Conservation (phyloP, 306 rosid genomes). For the Prunus mongolica region DNA sequence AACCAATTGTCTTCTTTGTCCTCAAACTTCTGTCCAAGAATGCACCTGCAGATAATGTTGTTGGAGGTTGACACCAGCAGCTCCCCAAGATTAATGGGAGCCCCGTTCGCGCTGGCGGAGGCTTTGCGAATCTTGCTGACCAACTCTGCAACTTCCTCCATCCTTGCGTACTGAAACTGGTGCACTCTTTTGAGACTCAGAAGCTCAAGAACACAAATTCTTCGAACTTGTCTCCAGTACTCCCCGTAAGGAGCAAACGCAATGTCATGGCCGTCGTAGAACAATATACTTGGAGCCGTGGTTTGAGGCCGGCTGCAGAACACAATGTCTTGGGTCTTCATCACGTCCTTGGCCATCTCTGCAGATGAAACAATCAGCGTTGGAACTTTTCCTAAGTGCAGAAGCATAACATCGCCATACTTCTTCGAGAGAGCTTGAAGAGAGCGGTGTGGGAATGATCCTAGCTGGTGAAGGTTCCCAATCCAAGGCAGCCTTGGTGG, state of each 20-base stretch:
- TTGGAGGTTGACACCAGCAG: constrained; percentile 20
- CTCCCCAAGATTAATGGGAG: constrained; percentile 16
- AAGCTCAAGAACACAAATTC: constrained; percentile 30
- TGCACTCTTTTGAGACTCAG: constrained; percentile 33
- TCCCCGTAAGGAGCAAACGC: constrained; percentile 28
- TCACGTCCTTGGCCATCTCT: constrained; percentile 20
- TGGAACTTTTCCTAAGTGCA: constrained; percentile 27
- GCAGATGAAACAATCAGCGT: constrained; percentile 35
- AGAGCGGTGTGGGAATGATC: constrained; percentile 27
- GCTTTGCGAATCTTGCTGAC: background rate
- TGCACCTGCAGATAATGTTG: constrained; percentile 23
- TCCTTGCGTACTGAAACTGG: constrained; percentile 9
- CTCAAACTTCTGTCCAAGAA: constrained; percentile 22
- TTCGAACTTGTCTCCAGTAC: constrained; percentile 34
- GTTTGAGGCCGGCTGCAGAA: constrained; percentile 18
- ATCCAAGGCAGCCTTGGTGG: constrained; percentile 29
- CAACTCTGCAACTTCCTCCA: constrained; percentile 18
- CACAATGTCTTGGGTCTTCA: constrained; percentile 20
- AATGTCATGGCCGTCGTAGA: constrained; percentile 28
- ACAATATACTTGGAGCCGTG: background rate
- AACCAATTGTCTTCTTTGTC: background rate
- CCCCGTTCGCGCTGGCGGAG: background rate
- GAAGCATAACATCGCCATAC: constrained; percentile 23
- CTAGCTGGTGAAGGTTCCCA: constrained; percentile 37
- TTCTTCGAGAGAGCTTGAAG: constrained; percentile 12